Conservation (phyloP, 768 basidiomycete genomes). For the Leccinum sublutescens region DNA sequence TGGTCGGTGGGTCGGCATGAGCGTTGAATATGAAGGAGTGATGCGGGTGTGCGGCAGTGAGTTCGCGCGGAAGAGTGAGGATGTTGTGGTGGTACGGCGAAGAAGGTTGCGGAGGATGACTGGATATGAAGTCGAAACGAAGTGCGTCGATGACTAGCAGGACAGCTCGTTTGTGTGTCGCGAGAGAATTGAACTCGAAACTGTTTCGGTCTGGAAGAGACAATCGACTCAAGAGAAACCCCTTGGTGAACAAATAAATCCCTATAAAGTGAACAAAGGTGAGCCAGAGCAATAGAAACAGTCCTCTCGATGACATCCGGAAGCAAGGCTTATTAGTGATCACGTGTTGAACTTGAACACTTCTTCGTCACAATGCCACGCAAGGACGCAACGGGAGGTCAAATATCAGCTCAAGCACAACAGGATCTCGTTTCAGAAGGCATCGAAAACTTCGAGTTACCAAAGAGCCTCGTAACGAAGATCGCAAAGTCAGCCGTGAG, state of each 20-base stretch:
- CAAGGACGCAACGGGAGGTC: slow-evolving; percentile 55
- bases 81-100: slow-evolving; percentile 80
- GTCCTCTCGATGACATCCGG: slow-evolving; percentile 13
- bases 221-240: slow-evolving; percentile 82
- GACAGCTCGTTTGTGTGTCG: slow-evolving; percentile 78
- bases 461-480: slow-evolving; percentile 76
- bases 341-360: background rate
- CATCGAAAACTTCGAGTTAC: slow-evolving; percentile 87
- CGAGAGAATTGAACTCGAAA: slow-evolving; percentile 40
- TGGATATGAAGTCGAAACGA: slow-evolving; percentile 89
- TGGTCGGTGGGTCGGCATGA: slow-evolving; percentile 91
- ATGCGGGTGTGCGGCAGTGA: slow-evolving; percentile 60
- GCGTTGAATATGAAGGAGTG: slow-evolving; percentile 87
- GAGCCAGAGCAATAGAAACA: slow-evolving; percentile 52
- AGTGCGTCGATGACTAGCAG: slow-evolving; percentile 89
- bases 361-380: slow-evolving; percentile 53
- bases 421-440: slow-evolving; percentile 80
- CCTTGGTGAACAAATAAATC: slow-evolving; percentile 86
- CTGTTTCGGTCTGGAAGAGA: slow-evolving; percentile 31
- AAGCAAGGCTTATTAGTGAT: background rate
- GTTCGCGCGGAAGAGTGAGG: slow-evolving; percentile 71
- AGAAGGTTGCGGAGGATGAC: slow-evolving; percentile 51
- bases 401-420: slow-evolving; percentile 70
- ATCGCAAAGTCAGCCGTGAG: slow-evolving; percentile 83
- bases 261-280: slow-evolving; percentile 69